Conservation (phyloP, 805 yeast species). For the Wickerhamomyces strasburgensis region DNA sequence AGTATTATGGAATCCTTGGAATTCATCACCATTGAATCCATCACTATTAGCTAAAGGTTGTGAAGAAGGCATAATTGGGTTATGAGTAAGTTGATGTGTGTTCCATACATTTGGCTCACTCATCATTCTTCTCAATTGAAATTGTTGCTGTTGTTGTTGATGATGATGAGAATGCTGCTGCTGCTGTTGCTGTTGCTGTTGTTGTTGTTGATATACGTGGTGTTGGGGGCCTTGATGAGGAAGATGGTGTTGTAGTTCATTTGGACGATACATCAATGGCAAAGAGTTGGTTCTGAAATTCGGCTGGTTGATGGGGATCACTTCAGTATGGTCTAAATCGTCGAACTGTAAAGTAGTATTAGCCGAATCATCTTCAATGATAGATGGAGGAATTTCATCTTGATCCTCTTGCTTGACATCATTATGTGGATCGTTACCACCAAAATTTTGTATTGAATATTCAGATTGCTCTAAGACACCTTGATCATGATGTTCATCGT, state of each 20-base stretch:
- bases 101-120: slow-evolving; percentile 11
- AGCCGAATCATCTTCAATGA: slow-evolving; percentile 6
- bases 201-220: no score
- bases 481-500: no score
- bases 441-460: no score
- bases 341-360: slow-evolving; percentile 17
- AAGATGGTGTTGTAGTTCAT: slow-evolving; percentile 3
- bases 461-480: no score
- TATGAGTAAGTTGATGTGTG: slow-evolving; percentile 11
- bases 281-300: slow-evolving; percentile 11
- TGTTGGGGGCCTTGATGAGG: no score
- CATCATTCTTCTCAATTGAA: slow-evolving; percentile 14
- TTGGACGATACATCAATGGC: slow-evolving; percentile 6
- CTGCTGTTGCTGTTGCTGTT: slow-evolving; percentile 6
- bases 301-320: slow-evolving; percentile 14
- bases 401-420: neutral
- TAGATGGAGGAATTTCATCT: neutral
- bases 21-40: slow-evolving; percentile 19
- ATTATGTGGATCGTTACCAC: no score
- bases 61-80: neutral
- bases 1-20: slow-evolving; percentile 14
- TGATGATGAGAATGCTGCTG: slow-evolving; percentile 9
- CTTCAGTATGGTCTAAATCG: slow-evolving; percentile 10
- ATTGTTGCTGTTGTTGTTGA: slow-evolving; percentile 9
- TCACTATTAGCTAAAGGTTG: slow-evolving; percentile 6